A percentile compares a stretch with the other conserved stretches of the same genome.
Conservation (phyloP, 129 eudicot genomes). For the Lactuca saligna region DNA sequence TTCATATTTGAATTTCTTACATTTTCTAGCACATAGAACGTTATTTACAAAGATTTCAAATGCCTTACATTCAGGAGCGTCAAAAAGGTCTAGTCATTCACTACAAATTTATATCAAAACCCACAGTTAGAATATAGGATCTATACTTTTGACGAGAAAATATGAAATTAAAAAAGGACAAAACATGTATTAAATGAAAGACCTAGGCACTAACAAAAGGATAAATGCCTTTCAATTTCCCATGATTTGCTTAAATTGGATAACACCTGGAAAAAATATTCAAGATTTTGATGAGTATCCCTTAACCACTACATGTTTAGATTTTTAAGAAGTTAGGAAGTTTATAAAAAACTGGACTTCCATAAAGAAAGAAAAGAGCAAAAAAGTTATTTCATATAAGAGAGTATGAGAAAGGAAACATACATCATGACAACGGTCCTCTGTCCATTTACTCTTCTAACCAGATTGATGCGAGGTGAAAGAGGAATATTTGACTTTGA, state of each 20-base stretch:
- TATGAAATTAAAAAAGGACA: background rate
- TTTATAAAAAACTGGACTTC: background rate
- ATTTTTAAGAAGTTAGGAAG: background rate
- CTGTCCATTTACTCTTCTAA: conserved; percentile 72
- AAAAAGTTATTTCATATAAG: conserved; percentile 25
- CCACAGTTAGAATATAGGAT: background rate
- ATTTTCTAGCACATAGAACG: conserved; percentile 69
- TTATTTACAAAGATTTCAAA: conserved; percentile 88
- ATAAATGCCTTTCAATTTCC: conserved; percentile 75
- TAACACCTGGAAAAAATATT: conserved; percentile 50
- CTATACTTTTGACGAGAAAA: background rate
- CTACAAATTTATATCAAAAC: conserved; percentile 38
- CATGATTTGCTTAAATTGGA: conserved; percentile 75
- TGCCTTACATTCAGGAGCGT: conserved; percentile 91
- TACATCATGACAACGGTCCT: conserved; percentile 78
- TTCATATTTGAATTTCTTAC: no score
- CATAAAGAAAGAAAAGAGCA: background rate
- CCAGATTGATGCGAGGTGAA: conserved; percentile 75
- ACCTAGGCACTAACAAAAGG: background rate
- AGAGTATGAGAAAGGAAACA: no score
- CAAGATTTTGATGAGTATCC: background rate
- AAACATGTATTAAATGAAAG: no score
- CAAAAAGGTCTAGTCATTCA: conserved; percentile 95
- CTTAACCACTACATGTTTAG: background rate
- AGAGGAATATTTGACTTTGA: conserved; percentile 49